These are phyloP conservation scores for Durio zibethinus DNA, from an alignment of 345 rosid species.

Conservation along the genomic window DNA sequence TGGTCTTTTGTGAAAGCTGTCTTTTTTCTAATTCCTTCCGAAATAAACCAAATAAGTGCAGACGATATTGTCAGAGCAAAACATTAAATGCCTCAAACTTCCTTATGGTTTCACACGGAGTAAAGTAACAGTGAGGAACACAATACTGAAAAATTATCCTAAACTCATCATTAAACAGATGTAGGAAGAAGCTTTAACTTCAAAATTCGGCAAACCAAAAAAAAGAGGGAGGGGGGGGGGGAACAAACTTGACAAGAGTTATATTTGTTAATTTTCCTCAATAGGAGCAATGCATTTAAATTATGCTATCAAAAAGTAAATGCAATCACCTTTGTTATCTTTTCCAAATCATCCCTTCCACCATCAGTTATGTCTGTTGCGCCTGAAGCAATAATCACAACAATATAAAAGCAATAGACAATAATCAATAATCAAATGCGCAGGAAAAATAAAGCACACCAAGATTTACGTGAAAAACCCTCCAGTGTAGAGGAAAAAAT, in stretches of 20 bases:
- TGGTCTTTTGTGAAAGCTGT: neutral
- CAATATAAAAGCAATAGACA: no score
- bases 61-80: neutral
- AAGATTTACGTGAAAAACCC: no score
- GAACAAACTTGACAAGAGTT: neutral
- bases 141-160: neutral
- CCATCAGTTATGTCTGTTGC: constrained; percentile 95
- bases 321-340: constrained; percentile 72
- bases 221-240: neutral
- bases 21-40: neutral
- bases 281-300: neutral
- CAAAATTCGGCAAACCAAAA: neutral
- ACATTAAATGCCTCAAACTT: neutral
- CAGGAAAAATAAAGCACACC: no score
- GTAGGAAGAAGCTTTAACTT: neutral
- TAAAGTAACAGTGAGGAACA: neutral
- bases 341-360: constrained; percentile 87
- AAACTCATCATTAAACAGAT: neutral
- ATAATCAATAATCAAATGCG: no score
- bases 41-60: no score
- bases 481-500: no score
- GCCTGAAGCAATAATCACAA: no score
- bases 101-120: no score
- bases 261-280: neutral
- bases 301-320: neutral